These are phyloP conservation scores for Carpinus viminea DNA, from an alignment of 306 rosid genomes.

Conservation along the genomic window DNA sequence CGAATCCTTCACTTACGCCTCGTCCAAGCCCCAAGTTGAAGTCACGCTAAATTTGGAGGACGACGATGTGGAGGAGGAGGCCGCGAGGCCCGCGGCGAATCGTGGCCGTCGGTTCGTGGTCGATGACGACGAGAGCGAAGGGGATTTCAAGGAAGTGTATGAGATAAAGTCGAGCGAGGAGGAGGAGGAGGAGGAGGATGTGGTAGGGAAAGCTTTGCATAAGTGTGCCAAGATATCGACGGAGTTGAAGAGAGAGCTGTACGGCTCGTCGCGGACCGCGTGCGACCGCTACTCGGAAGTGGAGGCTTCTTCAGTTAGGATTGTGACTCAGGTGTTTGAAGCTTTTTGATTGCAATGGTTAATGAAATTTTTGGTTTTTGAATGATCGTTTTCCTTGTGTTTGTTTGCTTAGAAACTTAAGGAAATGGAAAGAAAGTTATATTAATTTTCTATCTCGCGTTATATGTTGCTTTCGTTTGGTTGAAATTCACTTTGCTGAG, in stretches of 20 bases:
- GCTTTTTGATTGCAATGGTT: background rate
- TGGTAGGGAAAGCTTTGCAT: constrained; percentile 85
- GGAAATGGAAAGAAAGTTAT: background rate
- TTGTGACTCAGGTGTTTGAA: constrained; percentile 73
- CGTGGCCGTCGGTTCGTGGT: constrained; percentile 77
- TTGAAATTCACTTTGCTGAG: background rate
- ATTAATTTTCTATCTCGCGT: background rate
- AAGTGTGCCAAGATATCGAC: constrained; percentile 81
- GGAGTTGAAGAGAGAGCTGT: constrained; percentile 76
- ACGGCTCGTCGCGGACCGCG: constrained; percentile 61
- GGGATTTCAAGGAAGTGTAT: constrained; percentile 40
- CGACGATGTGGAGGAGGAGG: constrained; percentile 50
- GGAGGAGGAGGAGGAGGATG: constrained; percentile 43
- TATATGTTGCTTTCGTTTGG: background rate
- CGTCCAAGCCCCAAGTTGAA: constrained; percentile 32
- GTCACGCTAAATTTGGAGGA: constrained; percentile 37
- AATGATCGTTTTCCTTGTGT: background rate
- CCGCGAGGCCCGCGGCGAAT: constrained; percentile 24
- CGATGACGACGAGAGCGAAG: constrained; percentile 68
- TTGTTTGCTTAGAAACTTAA: background rate
- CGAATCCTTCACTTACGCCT: constrained; percentile 66
- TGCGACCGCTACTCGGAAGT: constrained; percentile 79
- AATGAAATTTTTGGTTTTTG: background rate
- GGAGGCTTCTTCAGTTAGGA: constrained; percentile 77
- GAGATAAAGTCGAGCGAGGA: constrained; percentile 46